phyloP scores from a whole-genome alignment of 1,284 basidiomycete genomes.

The Melampsora americana region DNA sequence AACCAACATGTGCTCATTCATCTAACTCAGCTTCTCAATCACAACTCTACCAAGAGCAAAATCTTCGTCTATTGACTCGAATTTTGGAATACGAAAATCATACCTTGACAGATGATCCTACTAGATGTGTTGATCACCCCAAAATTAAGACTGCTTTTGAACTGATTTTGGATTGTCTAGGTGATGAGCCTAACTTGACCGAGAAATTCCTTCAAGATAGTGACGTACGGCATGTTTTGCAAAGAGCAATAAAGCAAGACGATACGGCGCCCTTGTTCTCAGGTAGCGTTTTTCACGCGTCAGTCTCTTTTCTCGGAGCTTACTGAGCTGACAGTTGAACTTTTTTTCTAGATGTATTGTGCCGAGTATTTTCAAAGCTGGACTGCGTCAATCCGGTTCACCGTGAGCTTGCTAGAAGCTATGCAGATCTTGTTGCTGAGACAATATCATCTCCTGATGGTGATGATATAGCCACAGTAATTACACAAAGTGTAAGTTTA shows the following conservation, averaged over 20 bases:
- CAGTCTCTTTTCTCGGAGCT: no score
- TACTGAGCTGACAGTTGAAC: no score
- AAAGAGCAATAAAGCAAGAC: not conserved
- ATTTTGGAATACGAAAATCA: constrained; percentile 22
- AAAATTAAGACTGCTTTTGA: constrained; percentile 19
- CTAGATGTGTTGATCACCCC: constrained; percentile 1
- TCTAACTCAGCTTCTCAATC: not conserved
- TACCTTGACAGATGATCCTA: not conserved
- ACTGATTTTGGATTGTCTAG: constrained; percentile 14
- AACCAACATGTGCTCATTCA: not conserved
- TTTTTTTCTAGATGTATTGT: not conserved
- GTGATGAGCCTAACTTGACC: not conserved
- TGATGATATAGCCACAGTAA: not conserved
- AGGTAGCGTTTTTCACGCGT: not conserved
- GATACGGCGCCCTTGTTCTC: not conserved
- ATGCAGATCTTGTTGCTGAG: not conserved
- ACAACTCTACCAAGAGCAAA: not conserved
- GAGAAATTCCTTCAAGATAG: constrained; percentile 28
- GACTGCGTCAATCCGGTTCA: not conserved
- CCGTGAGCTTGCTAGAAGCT: not conserved
- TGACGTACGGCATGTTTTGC: constrained; percentile 13
- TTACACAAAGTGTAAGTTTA: not conserved
- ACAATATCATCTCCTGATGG: not conserved
- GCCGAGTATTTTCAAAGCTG: not conserved
- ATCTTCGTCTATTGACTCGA: constrained; percentile 28